A percentile compares a stretch with the other conserved stretches of the same genome.
Evolutionary conservation across 495 filamentous ascomycete species (phyloP).

Genomic region (Lasiosphaeria ovina): DNA sequence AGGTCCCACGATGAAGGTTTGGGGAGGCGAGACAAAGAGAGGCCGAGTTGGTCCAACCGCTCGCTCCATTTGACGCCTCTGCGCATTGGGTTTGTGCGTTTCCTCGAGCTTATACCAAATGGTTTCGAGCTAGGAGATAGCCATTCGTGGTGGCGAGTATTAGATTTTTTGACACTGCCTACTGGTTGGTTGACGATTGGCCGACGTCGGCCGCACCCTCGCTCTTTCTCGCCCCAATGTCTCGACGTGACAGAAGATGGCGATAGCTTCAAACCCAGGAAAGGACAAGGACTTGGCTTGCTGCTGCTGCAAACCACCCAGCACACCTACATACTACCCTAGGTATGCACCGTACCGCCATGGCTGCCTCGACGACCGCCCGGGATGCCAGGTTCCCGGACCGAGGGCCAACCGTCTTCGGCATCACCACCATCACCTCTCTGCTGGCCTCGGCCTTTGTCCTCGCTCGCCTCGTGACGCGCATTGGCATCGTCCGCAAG

Average conservation of each 20-base stretch:
- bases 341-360: background rate
- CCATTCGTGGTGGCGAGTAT: too few relatives aligned
- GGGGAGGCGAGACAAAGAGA: too few relatives aligned
- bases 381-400: constrained; percentile 40
- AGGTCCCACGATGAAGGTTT: too few relatives aligned
- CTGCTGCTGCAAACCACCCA: constrained; percentile 3
- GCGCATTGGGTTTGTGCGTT: too few relatives aligned
- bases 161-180: too few relatives aligned
- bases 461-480: constrained; percentile 65
- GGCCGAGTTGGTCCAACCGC: too few relatives aligned
- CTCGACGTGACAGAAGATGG: constrained; percentile 6
- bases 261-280: background rate
- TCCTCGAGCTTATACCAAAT: too few relatives aligned
- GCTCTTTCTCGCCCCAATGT: background rate
- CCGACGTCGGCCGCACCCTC: background rate
- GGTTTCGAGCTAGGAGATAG: too few relatives aligned
- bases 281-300: background rate
- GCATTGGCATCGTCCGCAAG: constrained; percentile 67
- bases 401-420: constrained; percentile 66
- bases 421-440: constrained; percentile 70
- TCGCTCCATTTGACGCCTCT: too few relatives aligned
- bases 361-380: constrained; percentile 7
- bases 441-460: constrained; percentile 69
- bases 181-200: too few relatives aligned
- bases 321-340: background rate